Conservation (phyloP, 805 yeast genomes). For the Torulaspora maleeae region DNA sequence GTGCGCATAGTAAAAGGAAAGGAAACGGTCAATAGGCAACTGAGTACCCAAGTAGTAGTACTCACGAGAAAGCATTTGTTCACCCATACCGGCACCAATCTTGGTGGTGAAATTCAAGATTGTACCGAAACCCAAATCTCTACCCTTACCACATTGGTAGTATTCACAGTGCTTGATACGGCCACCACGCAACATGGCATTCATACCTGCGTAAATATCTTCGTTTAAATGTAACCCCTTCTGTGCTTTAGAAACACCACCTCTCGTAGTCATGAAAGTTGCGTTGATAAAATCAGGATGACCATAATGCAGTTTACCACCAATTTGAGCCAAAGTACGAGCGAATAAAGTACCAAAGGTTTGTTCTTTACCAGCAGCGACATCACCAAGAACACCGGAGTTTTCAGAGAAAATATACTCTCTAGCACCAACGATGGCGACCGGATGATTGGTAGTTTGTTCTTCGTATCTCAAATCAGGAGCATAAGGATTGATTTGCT, state of each 20-base stretch:
- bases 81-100: conserved; percentile 94
- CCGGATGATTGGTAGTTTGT: conserved; percentile 53
- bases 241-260: conserved; percentile 85
- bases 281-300: conserved; percentile 82
- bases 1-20: conserved; percentile 81
- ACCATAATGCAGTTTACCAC: conserved; percentile 84
- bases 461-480: conserved; percentile 60
- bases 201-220: conserved; percentile 88
- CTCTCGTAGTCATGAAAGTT: conserved; percentile 76
- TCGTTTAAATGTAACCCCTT: conserved; percentile 81
- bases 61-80: conserved; percentile 80
- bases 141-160: conserved; percentile 86
- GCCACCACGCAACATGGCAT: conserved; percentile 77
- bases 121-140: conserved; percentile 85
- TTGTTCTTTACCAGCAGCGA: conserved; percentile 89
- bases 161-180: conserved; percentile 84
- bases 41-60: conserved; percentile 78
- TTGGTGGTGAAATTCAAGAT: conserved; percentile 80
- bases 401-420: conserved; percentile 84
- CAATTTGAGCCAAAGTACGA: conserved; percentile 76
- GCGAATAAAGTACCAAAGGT: conserved; percentile 83
- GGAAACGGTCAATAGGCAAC: conserved; percentile 72
- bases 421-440: conserved; percentile 83
- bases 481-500: conserved; percentile 78
- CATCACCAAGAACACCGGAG: conserved; percentile 81